Evolutionary conservation across 345 rosid genomes (phyloP).

Genomic region (Heritiera littoralis): DNA sequence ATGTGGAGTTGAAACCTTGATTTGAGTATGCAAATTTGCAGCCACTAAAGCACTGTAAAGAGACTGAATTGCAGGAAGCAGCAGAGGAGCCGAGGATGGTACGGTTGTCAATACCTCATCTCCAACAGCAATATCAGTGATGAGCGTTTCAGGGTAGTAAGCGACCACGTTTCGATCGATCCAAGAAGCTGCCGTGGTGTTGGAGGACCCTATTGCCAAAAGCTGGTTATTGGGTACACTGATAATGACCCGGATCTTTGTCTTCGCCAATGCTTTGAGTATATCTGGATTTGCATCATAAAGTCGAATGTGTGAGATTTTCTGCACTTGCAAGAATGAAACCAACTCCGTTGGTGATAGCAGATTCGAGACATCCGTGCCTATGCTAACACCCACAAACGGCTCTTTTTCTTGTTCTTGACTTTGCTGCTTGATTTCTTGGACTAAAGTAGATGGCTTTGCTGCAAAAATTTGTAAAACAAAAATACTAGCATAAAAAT

Average conservation of each 20-base stretch:
- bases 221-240: slow-evolving; percentile 95
- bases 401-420: slow-evolving; percentile 63
- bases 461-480: slow-evolving; percentile 27
- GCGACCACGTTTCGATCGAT: slow-evolving; percentile 76
- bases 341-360: slow-evolving; percentile 53
- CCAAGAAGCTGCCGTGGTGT: slow-evolving; percentile 88
- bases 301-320: slow-evolving; percentile 70
- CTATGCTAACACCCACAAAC: slow-evolving; percentile 77
- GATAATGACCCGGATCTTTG: slow-evolving; percentile 85
- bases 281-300: slow-evolving; percentile 83
- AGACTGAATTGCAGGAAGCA: slow-evolving; percentile 82
- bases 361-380: slow-evolving; percentile 68
- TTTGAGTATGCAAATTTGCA: slow-evolving; percentile 78
- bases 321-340: slow-evolving; percentile 67
- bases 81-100: slow-evolving; percentile 80
- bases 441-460: slow-evolving; percentile 30
- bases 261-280: slow-evolving; percentile 73
- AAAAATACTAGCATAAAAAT: not conserved
- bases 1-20: slow-evolving; percentile 93
- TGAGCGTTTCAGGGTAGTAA: slow-evolving; percentile 73
- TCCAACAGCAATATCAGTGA: slow-evolving; percentile 78
- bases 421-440: slow-evolving; percentile 35
- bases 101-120: slow-evolving; percentile 86
- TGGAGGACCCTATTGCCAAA: slow-evolving; percentile 89
- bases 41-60: slow-evolving; percentile 87